phyloP scores from a whole-genome alignment of 2,329 filamentous ascomycete species.

The Aspergillus sp. region DNA sequence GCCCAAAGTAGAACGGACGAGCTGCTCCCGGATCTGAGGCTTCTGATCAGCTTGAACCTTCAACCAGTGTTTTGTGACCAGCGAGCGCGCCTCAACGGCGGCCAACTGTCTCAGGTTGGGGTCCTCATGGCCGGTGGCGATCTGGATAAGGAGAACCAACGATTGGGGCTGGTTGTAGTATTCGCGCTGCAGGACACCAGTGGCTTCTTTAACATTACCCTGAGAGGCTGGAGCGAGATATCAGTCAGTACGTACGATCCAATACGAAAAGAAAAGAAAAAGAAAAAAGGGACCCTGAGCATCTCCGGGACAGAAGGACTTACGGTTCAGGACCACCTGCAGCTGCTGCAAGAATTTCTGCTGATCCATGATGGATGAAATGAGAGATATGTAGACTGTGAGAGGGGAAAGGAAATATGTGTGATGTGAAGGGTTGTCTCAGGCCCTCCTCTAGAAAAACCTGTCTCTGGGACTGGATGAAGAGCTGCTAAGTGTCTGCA shows the following conservation, averaged over 20 bases:
- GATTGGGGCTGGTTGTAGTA: constrained; percentile 83
- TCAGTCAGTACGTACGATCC: constrained; percentile 10
- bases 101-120: constrained; percentile 75
- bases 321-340: constrained; percentile 79
- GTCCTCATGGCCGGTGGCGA: constrained; percentile 69
- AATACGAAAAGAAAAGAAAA: no score
- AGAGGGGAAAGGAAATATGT: constrained; percentile 1
- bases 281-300: no score
- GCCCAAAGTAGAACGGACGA: constrained; percentile 74
- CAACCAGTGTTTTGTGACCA: constrained; percentile 80
- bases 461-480: constrained; percentile 15
- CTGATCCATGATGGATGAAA: constrained; percentile 56
- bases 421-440: constrained; percentile 5
- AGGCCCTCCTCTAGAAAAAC: constrained; percentile 11
- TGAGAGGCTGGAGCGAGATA: constrained; percentile 61
- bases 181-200: constrained; percentile 80
- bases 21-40: constrained; percentile 66
- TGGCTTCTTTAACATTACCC: constrained; percentile 80
- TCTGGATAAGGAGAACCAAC: constrained; percentile 76
- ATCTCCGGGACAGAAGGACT: constrained; percentile 32
- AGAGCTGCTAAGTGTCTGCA: constrained; percentile 17
- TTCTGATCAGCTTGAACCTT: constrained; percentile 63
- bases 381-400: constrained; percentile 3
- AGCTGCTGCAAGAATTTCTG: constrained; percentile 79
- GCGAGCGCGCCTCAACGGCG: constrained; percentile 76